Evolutionary conservation across 225 moss, liverwort and hornwort species (phyloP), one percentile per base, ranked within the genome.

Genomic region (Ulota crispa): DNA sequence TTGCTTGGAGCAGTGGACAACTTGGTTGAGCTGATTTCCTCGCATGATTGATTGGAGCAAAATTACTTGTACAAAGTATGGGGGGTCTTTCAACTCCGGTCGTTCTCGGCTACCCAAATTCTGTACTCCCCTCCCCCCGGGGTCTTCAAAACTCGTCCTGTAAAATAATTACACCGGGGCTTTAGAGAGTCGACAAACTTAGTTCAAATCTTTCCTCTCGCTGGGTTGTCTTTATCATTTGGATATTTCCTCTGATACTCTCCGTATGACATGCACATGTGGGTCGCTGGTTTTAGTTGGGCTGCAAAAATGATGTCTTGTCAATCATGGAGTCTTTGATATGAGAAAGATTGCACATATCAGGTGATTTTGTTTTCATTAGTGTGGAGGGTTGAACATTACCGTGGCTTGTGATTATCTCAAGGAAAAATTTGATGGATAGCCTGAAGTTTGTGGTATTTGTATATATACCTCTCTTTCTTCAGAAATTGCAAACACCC

Each of bases 341-440:
- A 20, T 30, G 37, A 50, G 52, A 68, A 52, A 53, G 30, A 37
- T 53, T 75, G 1, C 60, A 41, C 19, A 23, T 5, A 7, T 9
- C 28, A 15, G 8, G 19, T 74, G 1, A 27, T 9, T 74, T 19
- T 26, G 3, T 45, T 0, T 60, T 60, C 1, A 1, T 2, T 0
- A 41, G 8, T n/a, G 15, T 9, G 34, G 1, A 34, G 8, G 34
- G 1, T 36, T 14, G 4, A 2, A 36, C 24, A 15, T 16, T 24
- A 0, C 0, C 0, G 1, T n/a, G 36, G 8, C 1, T 16, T 0
- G 0, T 16, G 32, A 16, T 24, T 34, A 39, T 37, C 37, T 37
- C 7, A 37, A 8, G 37, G 39, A 10, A 39, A 39, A 39, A 39
- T 2, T 9, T 39, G 39, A 39, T 39, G 39, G 39, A 39, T 39